Percentiles rank a stretch among this genome's conserved stretches.
phyloP scores from a whole-genome alignment of 1,139 yeast species.

The Casaregolazyma suthepensis region DNA sequence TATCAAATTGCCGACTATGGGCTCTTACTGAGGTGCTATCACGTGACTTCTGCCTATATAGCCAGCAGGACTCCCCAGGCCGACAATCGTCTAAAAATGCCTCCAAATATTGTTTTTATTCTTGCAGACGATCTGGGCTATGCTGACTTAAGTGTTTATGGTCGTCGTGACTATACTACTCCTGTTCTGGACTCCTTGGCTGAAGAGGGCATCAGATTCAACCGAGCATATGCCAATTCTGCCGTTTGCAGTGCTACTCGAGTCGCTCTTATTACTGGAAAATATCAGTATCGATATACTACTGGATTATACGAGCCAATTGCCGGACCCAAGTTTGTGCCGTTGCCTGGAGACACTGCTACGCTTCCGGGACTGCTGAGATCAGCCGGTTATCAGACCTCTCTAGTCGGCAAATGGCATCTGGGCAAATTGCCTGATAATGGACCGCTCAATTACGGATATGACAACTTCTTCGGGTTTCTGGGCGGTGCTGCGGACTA shows the following conservation, averaged over 20 bases:
- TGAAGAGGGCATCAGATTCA: slow-evolving; percentile 41
- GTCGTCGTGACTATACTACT: slow-evolving; percentile 51
- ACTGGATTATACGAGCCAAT: slow-evolving; percentile 41
- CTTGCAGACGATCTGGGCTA: slow-evolving; percentile 61
- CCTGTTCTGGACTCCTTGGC: slow-evolving; percentile 48
- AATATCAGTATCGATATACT: slow-evolving; percentile 57
- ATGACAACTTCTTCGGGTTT: slow-evolving; percentile 44
- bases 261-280: slow-evolving; percentile 56
- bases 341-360: slow-evolving; percentile 46
- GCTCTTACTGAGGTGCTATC: background rate
- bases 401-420: slow-evolving; percentile 56
- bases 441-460: slow-evolving; percentile 49
- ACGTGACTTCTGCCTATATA: background rate
- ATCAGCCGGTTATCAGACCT: slow-evolving; percentile 45
- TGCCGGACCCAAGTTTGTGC: slow-evolving; percentile 33
- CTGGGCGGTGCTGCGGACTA: slow-evolving; percentile 58
- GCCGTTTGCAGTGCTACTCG: slow-evolving; percentile 62
- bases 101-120: slow-evolving; percentile 44
- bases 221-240: slow-evolving; percentile 56
- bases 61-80: background rate
- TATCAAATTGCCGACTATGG: background rate
- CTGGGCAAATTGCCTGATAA: slow-evolving; percentile 45
- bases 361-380: slow-evolving; percentile 46
- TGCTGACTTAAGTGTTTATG: slow-evolving; percentile 50
- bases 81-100: background rate